Evolutionary conservation across 192 early-diverging fungal species (phyloP), one percentile per base, ranked within the genome.

Genomic region (Coemansia sp.): DNA sequence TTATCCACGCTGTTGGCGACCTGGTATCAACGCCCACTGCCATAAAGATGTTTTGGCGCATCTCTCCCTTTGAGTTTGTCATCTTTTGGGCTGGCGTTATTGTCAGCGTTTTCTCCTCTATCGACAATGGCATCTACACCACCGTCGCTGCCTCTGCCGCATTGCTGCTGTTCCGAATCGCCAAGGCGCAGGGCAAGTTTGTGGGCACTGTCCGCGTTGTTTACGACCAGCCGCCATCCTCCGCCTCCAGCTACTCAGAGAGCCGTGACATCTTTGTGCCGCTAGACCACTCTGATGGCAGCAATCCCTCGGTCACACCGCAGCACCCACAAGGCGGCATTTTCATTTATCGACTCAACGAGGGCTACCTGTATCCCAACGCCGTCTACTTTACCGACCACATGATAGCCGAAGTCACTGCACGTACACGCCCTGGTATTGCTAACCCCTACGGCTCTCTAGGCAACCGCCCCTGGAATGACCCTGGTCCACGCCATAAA

Each of bases 1-100:
- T 96, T 66, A 89, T 94, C 65, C 86, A 86, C 59, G 91, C 93
- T n/a, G 92, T 98, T 26, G 78, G 88, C 24, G 90, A 92, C 50
- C 78, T 98, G 53, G 82, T 98, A 42, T 74, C 82, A 2, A 83
- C 86, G 18, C 89, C 88, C 3, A 57, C 69, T 0, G 77, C 86
- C n/a, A 70, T 89, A 62, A 82, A 71, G 50, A 81, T 79, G 60
- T 80, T 92, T 34, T 95, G 87, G 88, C 69, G 85, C 37, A 77
- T 88, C n/a, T 77, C 86, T 40, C 84, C 70, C 31, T 72, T 76
- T 43, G 71, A 71, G 60, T 82, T 76, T 61, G 20, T 72, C 63
- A 77, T 83, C 26, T 77, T 73, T 61, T 83, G 75, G 45, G 65
- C 69, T 55, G 72, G 70, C 63, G 76, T 90, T 40, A 65, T 88